Evolutionary conservation across 768 basidiomycete genomes (phyloP).

Genomic region (Suillus sp.): DNA sequence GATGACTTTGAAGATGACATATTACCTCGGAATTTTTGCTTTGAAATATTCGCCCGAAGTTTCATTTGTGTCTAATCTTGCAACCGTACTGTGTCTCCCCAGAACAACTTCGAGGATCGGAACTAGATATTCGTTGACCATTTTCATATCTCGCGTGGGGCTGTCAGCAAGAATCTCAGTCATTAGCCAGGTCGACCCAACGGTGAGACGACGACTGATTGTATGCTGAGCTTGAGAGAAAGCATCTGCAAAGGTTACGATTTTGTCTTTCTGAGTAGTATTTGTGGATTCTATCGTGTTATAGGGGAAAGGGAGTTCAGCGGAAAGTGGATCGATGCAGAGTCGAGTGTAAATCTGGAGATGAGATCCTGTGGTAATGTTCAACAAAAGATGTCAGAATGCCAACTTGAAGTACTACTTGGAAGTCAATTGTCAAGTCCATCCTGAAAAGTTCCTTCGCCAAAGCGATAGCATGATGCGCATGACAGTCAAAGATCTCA

Average conservation of each 20-base stretch:
- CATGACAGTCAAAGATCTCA: slow-evolving; percentile 59
- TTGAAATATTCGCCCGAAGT: too few species aligned
- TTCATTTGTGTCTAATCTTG: slow-evolving; percentile 15
- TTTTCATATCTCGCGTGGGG: slow-evolving; percentile 36
- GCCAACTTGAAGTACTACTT: slow-evolving; percentile 35
- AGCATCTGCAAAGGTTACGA: slow-evolving; percentile 33
- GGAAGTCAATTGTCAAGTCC: too few species aligned
- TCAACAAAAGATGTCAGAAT: background rate
- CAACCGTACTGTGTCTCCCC: slow-evolving; percentile 21
- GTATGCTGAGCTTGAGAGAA: slow-evolving; percentile 37
- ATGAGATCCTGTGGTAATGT: slow-evolving; percentile 40
- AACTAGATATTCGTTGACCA: slow-evolving; percentile 40
- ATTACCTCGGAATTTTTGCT: too few species aligned
- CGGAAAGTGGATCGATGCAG: slow-evolving; percentile 46
- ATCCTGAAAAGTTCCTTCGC: too few species aligned
- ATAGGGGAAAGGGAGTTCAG: slow-evolving; percentile 41
- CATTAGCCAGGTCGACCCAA: slow-evolving; percentile 43
- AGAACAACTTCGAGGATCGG: slow-evolving; percentile 43
- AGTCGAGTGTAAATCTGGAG: slow-evolving; percentile 51
- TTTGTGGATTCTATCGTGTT: slow-evolving; percentile 17
- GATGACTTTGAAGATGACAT: too few species aligned
- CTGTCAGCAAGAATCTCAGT: slow-evolving; percentile 38
- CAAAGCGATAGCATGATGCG: slow-evolving; percentile 31
- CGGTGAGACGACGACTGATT: slow-evolving; percentile 28
- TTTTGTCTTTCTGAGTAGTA: slow-evolving; percentile 17